Evolutionary conservation across 2,329 filamentous ascomycete species (phyloP), one percentile per base, ranked within the genome.

Genomic region (Ophiostoma himal-ulmi): DNA sequence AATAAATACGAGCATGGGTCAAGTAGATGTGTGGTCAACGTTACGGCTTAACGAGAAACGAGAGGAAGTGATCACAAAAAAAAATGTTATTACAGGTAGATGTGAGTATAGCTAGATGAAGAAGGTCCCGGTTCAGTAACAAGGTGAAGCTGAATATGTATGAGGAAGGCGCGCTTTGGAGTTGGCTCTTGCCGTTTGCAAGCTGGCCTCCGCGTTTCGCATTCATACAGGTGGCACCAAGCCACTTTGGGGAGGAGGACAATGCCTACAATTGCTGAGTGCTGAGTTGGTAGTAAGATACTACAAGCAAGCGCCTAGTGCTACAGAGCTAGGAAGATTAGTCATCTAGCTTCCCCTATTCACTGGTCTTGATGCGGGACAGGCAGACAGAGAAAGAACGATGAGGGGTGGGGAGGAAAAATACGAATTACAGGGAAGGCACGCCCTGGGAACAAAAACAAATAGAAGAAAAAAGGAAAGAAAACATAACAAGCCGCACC

Each of bases 161-260:
- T n/a, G 30, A 65, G 62, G 36, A 65, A 65, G 62, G 62, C 36
- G 62, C 57, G 57, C 14, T 5, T 8, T 62, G 57, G 5, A 20
- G 44, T 26, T 57, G n/a, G n/a, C 22, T 26, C 52, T 57, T 62
- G 57, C 62, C 62, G 62, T 39, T 39, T 39, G 62, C 62, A 65
- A 65, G 36, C 62, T 65, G 62, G 62, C 62, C 62, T 65, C 36
- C 36, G 36, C 62, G 36, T 65, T 65, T 65, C 36, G 62, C 62
- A 65, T 41, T 65, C 36, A 65, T 36, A 39, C 10, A 39, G 34
- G 62, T 36, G 20, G 34, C 62, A 39, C 62, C 36, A 65, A 22
- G 34, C 62, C 36, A 34, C n/a, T 34, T 62, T 62, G 26, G 57
- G 26, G 57, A 62, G 26, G 57, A 62, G 26, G 14, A 62, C 57